Conservation (phyloP, 805 yeast species). For the Starmerella vitae region DNA sequence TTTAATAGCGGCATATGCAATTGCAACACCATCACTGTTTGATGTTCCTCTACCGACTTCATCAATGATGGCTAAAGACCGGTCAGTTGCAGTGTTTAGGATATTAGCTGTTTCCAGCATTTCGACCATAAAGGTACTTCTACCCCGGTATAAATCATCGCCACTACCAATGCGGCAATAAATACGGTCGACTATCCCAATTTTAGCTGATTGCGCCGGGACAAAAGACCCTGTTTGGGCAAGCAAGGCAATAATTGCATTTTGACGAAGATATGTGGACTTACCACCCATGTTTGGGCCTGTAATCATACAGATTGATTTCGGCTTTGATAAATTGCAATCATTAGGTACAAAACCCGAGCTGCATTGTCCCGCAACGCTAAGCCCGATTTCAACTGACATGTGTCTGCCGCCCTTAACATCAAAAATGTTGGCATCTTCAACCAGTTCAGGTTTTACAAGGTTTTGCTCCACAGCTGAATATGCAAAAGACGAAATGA, state of each 20-base stretch:
- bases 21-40: conserved; percentile 68
- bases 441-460: conserved; percentile 49
- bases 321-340: conserved; percentile 25
- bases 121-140: conserved; percentile 88
- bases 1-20: conserved; percentile 63
- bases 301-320: conserved; percentile 47
- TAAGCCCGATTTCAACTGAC: conserved; percentile 69
- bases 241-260: conserved; percentile 54
- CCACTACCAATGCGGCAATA: conserved; percentile 68
- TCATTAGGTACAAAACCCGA: conserved; percentile 36
- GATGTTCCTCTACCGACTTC: conserved; percentile 89
- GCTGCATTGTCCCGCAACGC: conserved; percentile 31
- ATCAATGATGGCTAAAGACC: conserved; percentile 67
- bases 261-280: conserved; percentile 59
- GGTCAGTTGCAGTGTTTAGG: conserved; percentile 46
- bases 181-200: conserved; percentile 65
- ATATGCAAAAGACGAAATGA: conserved; percentile 54
- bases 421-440: conserved; percentile 32
- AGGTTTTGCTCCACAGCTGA: conserved; percentile 57
- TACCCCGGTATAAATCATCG: conserved; percentile 63
- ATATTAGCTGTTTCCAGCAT: conserved; percentile 75
- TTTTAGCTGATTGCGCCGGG: conserved; percentile 46
- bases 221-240: conserved; percentile 66
- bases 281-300: conserved; percentile 92
- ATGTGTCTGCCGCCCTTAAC: conserved; percentile 65